Percentiles rank a stretch among this genome's conserved stretches.
phyloP scores from a whole-genome alignment of 805 yeast species.

The Vanderwaltozyma tropicalis region DNA sequence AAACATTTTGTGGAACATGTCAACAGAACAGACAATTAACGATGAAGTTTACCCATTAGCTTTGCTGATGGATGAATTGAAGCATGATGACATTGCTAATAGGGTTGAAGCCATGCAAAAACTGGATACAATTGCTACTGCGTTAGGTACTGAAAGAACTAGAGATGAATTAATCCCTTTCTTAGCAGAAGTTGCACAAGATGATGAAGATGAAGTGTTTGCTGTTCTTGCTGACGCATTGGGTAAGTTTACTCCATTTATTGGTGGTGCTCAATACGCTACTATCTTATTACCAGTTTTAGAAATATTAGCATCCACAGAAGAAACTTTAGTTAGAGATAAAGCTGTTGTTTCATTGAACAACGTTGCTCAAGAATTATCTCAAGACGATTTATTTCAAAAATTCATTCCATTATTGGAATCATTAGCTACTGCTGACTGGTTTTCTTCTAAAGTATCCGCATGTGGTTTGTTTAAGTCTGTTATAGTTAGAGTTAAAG shows the following conservation, averaged over 20 bases:
- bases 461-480: constrained; percentile 80
- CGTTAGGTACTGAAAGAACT: constrained; percentile 92
- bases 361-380: constrained; percentile 51
- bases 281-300: constrained; percentile 52
- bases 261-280: constrained; percentile 72
- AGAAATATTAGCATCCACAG: constrained; percentile 80
- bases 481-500: constrained; percentile 47
- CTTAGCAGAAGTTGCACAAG: constrained; percentile 74
- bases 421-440: constrained; percentile 72
- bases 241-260: constrained; percentile 75
- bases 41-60: constrained; percentile 80
- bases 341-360: constrained; percentile 84
- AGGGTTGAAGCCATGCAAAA: constrained; percentile 92
- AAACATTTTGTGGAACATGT: too few species aligned
- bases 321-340: constrained; percentile 93
- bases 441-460: constrained; percentile 91
- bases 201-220: constrained; percentile 96
- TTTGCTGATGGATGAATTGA: constrained; percentile 88
- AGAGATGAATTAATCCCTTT: constrained; percentile 84
- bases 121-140: constrained; percentile 87
- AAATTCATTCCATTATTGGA: constrained; percentile 69
- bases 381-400: constrained; percentile 51
- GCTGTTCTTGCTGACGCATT: constrained; percentile 86
- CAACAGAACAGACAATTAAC: not conserved
- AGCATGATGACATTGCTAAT: constrained; percentile 90